Base-by-base conservation (phyloP, 2,329 filamentous ascomycete species). In the Colletotrichum musicola region DNA sequence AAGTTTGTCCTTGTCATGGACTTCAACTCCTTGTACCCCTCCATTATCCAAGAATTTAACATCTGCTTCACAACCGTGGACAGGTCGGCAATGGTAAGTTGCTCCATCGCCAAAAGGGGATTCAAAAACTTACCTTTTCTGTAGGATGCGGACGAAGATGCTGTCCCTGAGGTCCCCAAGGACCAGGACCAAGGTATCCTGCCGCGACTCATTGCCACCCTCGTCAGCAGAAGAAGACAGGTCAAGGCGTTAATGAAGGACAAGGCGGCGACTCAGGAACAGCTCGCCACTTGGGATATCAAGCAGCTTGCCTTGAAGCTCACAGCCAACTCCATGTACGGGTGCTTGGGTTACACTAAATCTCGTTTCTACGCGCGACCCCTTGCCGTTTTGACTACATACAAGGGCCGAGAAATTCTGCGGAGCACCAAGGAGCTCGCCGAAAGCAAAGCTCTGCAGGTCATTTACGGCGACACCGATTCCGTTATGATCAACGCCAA, bases 401-500 rank as follows among this genome's bases (percentile, higher is more conserved):
- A 91, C 83, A 98, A 99, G 80, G 96, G 96, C 66, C 94, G 96
- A 84, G 96, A 99, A 83, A 98, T 99, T 88, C 85, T 99, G 68
- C 90, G 93, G 72, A 97, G 93, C 77, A 99, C 96, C 64, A 99
- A 98, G 80, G 95, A 97, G 62, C 88, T 99, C 70, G 96, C 96
- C 10, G 96, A 99, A 81, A 93, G 90, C 75, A 95, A 93, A 73
- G 91, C 94, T 68, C 87, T 99, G 35, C 93, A 96, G 76, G 96
- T 99, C 78, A 98, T 99, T 71, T 99, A 99, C 75, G 96, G 96
- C 83, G 96, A 99, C 81, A 99, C 96, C 13, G 96, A 99, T 81
- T 99, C 96, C 9, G 96, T 99, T 81, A 99, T 99, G 96, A 98
- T 99, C 84, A 99, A 99, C 77, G 97, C 96, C 71, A 98, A 98